A percentile compares a stretch with the other conserved stretches of the same genome.
Conservation (phyloP, 2,329 filamentous ascomycete genomes). For the Neurospora crassa region DNA sequence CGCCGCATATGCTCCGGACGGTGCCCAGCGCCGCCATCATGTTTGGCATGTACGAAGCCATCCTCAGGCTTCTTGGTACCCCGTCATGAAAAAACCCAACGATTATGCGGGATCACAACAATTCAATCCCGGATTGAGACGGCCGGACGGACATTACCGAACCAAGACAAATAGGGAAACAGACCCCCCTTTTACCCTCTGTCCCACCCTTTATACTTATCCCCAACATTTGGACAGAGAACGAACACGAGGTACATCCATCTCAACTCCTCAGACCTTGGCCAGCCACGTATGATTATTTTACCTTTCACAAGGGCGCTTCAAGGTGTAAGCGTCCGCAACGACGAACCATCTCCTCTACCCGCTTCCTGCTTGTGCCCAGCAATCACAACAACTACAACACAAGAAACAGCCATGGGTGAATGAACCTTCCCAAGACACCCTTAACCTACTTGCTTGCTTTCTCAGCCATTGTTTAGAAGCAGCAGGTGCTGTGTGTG, state of each 20-base stretch:
- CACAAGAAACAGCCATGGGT: too few species aligned
- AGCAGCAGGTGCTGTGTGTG: too few species aligned
- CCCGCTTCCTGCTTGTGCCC: neutral
- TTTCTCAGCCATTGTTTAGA: too few species aligned
- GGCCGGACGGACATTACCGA: neutral
- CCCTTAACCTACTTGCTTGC: too few species aligned
- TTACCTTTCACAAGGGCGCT: neutral
- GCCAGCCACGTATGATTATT: neutral
- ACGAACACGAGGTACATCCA: neutral
- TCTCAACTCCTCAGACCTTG: neutral
- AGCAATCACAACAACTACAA: neutral
- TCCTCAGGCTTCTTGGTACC: slow-evolving; percentile 36
- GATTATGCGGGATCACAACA: neutral
- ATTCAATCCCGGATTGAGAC: neutral
- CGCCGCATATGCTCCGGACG: slow-evolving; percentile 81
- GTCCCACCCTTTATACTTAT: neutral
- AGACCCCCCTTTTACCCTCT: too few species aligned
- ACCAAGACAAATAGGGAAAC: neutral
- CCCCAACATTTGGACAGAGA: neutral
- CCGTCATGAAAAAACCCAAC: slow-evolving; percentile 9
- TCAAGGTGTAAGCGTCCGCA: neutral
- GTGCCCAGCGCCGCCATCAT: slow-evolving; percentile 92
- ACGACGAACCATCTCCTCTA: neutral
- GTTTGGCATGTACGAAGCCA: slow-evolving; percentile 77
- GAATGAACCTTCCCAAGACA: too few species aligned